phyloP scores from a whole-genome alignment of 139 green algal species.

The Haematococcus lacustris region DNA sequence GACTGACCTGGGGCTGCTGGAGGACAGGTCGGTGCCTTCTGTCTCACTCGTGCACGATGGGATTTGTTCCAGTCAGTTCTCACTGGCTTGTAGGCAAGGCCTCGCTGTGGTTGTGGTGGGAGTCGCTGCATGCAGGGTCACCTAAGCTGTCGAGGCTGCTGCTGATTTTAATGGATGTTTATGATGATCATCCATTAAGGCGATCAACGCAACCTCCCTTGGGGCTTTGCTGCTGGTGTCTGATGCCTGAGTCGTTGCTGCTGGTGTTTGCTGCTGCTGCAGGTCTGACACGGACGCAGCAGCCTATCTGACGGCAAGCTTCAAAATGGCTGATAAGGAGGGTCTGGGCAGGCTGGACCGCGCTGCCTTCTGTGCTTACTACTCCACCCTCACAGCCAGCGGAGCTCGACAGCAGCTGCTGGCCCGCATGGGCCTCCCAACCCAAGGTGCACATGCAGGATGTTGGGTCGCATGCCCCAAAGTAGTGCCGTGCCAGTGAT shows the following conservation, averaged over 20 bases:
- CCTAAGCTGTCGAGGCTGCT: no score
- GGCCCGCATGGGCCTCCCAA: constrained; percentile 28
- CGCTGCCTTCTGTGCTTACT: constrained; percentile 36
- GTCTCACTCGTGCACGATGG: background rate
- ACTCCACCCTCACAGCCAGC: constrained; percentile 22
- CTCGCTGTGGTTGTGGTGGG: no score
- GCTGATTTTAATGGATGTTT: no score
- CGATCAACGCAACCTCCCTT: no score
- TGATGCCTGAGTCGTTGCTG: no score
- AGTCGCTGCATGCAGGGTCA: no score
- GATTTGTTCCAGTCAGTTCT: no score
- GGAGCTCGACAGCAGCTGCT: constrained; percentile 35
- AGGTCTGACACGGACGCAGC: constrained; percentile 18
- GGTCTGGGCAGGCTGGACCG: constrained; percentile 22
- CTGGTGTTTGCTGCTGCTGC: no score
- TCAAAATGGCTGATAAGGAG: constrained; percentile 30
- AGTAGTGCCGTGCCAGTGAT: background rate
- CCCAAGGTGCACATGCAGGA: constrained; percentile 26
- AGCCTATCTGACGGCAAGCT: constrained; percentile 22
- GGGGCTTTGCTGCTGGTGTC: no score
- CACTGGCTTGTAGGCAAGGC: no score
- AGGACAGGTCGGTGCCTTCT: constrained; percentile 18
- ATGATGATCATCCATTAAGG: no score
- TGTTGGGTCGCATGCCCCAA: background rate
- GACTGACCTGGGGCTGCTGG: constrained; percentile 44